Conservation (phyloP, 805 yeast species). For the Sungouiella thailandica region DNA sequence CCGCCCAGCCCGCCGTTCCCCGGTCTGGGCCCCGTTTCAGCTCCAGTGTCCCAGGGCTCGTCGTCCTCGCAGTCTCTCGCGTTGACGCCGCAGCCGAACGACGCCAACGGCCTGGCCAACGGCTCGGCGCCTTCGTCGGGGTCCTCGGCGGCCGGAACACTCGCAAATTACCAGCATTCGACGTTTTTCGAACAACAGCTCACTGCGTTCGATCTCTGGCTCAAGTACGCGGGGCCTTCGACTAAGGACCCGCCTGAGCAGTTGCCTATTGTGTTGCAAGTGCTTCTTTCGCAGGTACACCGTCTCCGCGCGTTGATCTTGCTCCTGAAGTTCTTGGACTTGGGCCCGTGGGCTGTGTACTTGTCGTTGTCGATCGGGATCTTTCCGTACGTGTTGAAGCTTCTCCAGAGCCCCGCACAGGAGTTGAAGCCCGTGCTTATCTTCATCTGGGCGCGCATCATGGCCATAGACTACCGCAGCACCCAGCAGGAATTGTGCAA, state of each 20-base stretch:
- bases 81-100: background rate
- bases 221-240: slow-evolving; percentile 77
- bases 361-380: slow-evolving; percentile 90
- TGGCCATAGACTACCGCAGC: slow-evolving; percentile 88
- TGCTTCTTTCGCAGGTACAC: slow-evolving; percentile 88
- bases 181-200: slow-evolving; percentile 93
- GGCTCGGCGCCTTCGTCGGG: background rate
- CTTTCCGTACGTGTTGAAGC: slow-evolving; percentile 87
- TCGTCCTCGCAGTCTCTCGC: too few relatives aligned
- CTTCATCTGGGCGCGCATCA: slow-evolving; percentile 95
- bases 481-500: slow-evolving; percentile 90
- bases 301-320: slow-evolving; percentile 82
- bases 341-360: slow-evolving; percentile 98
- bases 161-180: slow-evolving; percentile 72
- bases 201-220: slow-evolving; percentile 96
- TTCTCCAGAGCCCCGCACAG: slow-evolving; percentile 91
- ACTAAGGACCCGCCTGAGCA: slow-evolving; percentile 90
- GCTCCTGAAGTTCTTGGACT: slow-evolving; percentile 78
- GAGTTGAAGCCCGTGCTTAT: slow-evolving; percentile 91
- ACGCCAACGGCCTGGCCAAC: background rate
- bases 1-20: slow-evolving; percentile 12
- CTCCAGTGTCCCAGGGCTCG: background rate
- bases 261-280: slow-evolving; percentile 89
- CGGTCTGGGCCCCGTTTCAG: background rate
- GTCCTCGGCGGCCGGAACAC: slow-evolving; percentile 10